Evolutionary conservation across 192 early-diverging fungal species (phyloP), one percentile per base, ranked within the genome.

Genomic region (Pilobolus umbonatus): DNA sequence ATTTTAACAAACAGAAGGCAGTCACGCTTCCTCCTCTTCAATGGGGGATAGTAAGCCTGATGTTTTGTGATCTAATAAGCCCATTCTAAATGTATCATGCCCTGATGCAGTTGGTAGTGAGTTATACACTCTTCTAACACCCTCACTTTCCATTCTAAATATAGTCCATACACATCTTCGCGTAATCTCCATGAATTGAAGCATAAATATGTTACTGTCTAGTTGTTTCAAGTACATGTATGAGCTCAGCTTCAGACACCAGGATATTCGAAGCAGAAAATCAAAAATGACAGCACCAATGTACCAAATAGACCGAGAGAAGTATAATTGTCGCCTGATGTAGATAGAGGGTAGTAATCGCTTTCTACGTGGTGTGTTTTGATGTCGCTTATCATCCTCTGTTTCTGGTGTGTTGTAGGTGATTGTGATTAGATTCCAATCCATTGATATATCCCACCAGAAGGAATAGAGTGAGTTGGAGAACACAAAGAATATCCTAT

Each of bases 81-180:
- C 31, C 31, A 54, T 34, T 22, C 52, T 29, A 6, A 54, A 24
- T 22, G 22, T 54, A 19, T 54, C 52, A 5, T 38, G 35, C 9
- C 25, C 25, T n/a, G 47, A 12, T 12, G 47, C 26, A 28, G 25
- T 22, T 5, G 67, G 67, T 17, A 68, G 29, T 19, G 31, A 17
- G 45, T 31, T 38, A 29, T 65, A 55, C 2, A 47, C 34, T 24
- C 63, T 63, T 26, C 79, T 78, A 15, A 88, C 81, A 80, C 81
- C 86, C 57, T 90, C 91, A 29, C 81, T 72, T 69, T 99, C 96
- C 26, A 97, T 65, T 29, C 95, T 74, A 65, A 99, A 88, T 52
- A 96, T 89, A 0, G 93, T 87, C 96, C 96, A 99, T 45, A 96
- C 76, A 89, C 93, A 98, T 35, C 95, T 77, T 31, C 95, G 65